Percentiles rank a stretch among this genome's conserved stretches.
phyloP scores from a whole-genome alignment of 179 eudicot genomes.

The Spergularia azorica region DNA sequence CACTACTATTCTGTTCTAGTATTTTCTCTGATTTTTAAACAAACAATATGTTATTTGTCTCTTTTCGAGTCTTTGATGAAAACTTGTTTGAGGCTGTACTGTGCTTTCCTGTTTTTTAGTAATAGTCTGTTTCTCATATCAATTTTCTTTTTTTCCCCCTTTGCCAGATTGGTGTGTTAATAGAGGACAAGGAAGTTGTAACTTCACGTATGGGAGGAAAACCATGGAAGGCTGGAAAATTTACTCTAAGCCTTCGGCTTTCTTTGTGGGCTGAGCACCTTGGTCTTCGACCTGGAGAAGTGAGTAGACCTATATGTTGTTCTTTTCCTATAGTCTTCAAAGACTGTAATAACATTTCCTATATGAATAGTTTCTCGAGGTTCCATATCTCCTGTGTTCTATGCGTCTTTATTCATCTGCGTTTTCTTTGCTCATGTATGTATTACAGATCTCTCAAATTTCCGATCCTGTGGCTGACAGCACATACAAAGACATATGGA shows the following conservation, averaged over 20 bases:
- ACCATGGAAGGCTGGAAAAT: slow-evolving; percentile 95
- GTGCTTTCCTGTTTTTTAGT: not conserved
- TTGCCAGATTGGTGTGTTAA: slow-evolving; percentile 77
- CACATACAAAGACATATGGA: slow-evolving; percentile 96
- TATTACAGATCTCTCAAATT: slow-evolving; percentile 55
- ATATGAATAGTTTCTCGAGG: not conserved
- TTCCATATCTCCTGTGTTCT: not conserved
- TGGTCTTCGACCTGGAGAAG: slow-evolving; percentile 84
- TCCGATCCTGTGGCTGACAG: slow-evolving; percentile 87
- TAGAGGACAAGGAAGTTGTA: slow-evolving; percentile 90
- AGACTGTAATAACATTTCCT: not conserved
- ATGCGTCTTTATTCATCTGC: slow-evolving; percentile 8
- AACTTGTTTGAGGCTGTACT: not conserved
- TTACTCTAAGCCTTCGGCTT: slow-evolving; percentile 79
- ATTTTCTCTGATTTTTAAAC: not conserved
- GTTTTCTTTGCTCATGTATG: not conserved
- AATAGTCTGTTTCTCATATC: not conserved
- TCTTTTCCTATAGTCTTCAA: not conserved
- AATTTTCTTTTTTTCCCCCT: not conserved
- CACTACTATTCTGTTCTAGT: not conserved
- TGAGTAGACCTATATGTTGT: slow-evolving; percentile 27
- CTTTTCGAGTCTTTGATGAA: not conserved
- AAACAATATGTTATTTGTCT: not conserved
- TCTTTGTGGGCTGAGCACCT: slow-evolving; percentile 98
- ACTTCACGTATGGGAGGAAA: slow-evolving; percentile 84